phyloP scores from a whole-genome alignment of 2,329 filamentous ascomycete species.

The Colletotrichum sublineola region DNA sequence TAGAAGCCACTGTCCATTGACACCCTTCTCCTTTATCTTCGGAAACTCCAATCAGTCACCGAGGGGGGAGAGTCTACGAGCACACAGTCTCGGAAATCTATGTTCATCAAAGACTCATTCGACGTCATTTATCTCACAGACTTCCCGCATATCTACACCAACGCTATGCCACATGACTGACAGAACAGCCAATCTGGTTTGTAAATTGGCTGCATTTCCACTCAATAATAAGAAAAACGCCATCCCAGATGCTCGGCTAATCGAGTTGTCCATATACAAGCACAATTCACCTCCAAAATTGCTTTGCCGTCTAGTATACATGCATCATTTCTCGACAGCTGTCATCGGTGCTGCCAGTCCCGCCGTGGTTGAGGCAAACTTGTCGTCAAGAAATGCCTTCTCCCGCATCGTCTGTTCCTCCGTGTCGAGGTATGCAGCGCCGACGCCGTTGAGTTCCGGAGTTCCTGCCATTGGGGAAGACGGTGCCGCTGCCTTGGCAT shows the following conservation, averaged over 20 bases:
- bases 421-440: slow-evolving; percentile 44
- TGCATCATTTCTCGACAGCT: slow-evolving; percentile 21
- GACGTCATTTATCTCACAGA: slow-evolving; percentile 21
- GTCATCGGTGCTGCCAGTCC: slow-evolving; percentile 21
- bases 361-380: slow-evolving; percentile 13
- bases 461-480: slow-evolving; percentile 13
- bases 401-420: slow-evolving; percentile 43
- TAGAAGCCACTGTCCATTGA: not conserved
- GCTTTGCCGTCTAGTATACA: slow-evolving; percentile 29
- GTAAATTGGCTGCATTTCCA: not conserved
- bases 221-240: not conserved
- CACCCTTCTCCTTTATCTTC: not conserved
- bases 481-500: not conserved
- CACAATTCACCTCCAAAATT: slow-evolving; percentile 25
- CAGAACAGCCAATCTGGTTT: slow-evolving; percentile 3
- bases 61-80: not conserved
- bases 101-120: not conserved
- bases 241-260: not conserved
- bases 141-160: slow-evolving; percentile 20
- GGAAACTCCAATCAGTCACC: not conserved
- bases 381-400: slow-evolving; percentile 35
- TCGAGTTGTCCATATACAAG: slow-evolving; percentile 2
- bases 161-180: slow-evolving; percentile 31
- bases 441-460: slow-evolving; percentile 46
- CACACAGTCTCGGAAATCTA: not conserved